A percentile compares a stretch with the other conserved stretches of the same genome.
phyloP scores from a whole-genome alignment of 1,284 basidiomycete genomes.

The Ceraceosorus bombacis region DNA sequence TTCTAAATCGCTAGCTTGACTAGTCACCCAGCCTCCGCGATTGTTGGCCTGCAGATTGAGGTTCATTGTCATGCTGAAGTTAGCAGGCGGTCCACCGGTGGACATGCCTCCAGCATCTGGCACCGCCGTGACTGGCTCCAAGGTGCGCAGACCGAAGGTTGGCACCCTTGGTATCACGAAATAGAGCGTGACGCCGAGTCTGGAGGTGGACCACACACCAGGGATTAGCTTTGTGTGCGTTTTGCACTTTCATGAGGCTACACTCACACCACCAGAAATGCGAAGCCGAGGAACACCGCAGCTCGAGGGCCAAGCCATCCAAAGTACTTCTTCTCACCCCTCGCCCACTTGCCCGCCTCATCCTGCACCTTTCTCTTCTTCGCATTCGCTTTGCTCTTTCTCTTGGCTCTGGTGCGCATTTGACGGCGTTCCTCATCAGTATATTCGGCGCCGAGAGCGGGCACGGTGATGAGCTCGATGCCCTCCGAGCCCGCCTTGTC shows the following conservation, averaged over 20 bases:
- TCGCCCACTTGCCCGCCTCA: conserved; percentile 22
- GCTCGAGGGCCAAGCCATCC: conserved; percentile 29
- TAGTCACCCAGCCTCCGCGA: conserved; percentile 21
- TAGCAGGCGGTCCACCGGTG: conserved; percentile 25
- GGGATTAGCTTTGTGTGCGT: background rate
- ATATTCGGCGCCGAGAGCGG: conserved; percentile 38
- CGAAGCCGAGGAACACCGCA: conserved; percentile 32
- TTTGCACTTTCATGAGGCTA: background rate
- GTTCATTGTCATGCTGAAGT: conserved; percentile 34
- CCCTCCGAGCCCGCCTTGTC: conserved; percentile 12
- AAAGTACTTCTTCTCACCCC: conserved; percentile 28
- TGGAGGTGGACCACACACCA: background rate
- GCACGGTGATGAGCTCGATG: conserved; percentile 43
- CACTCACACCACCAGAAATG: conserved; percentile 13
- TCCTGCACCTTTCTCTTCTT: conserved; percentile 12
- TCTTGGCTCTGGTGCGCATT: conserved; percentile 19
- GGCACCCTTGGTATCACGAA: conserved; percentile 43
- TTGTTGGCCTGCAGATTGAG: conserved; percentile 37
- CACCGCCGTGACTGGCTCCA: conserved; percentile 25
- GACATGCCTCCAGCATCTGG: conserved; percentile 33
- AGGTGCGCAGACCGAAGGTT: conserved; percentile 19
- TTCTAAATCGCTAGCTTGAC: conserved; percentile 17
- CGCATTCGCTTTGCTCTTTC: conserved; percentile 6
- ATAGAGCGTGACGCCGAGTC: conserved; percentile 28
- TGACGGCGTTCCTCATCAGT: conserved; percentile 29